A percentile compares a stretch with the other conserved stretches of the same genome.
phyloP scores from a whole-genome alignment of 768 basidiomycete species.

The Tylopilus rubrobrunneus region DNA sequence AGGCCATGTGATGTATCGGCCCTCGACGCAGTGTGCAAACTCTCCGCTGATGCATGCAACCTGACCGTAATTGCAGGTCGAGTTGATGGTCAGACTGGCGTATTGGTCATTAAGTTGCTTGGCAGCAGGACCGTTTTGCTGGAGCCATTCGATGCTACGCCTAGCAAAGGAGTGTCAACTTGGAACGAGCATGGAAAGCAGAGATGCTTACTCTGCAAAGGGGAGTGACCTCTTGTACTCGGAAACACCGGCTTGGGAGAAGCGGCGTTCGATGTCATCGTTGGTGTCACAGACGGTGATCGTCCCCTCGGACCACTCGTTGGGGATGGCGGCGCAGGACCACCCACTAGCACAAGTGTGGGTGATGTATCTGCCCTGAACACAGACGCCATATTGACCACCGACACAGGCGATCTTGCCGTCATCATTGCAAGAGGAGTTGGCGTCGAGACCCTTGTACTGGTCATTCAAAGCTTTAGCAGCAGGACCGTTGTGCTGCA shows the following conservation, averaged over 20 bases:
- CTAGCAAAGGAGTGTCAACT: constrained; percentile 3
- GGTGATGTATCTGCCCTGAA: constrained; percentile 10
- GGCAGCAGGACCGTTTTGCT: constrained; percentile 24
- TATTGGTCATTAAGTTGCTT: constrained; percentile 25
- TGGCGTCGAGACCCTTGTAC: constrained; percentile 12
- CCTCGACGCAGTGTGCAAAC: constrained; percentile 15
- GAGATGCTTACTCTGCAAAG: background rate
- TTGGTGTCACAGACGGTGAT: constrained; percentile 16
- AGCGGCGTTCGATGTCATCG: constrained; percentile 8
- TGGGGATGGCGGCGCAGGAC: constrained; percentile 24
- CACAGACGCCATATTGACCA: constrained; percentile 1
- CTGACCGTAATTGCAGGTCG: constrained; percentile 16
- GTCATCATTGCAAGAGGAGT: constrained; percentile 14
- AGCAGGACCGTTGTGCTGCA: constrained; percentile 25
- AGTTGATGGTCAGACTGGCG: constrained; percentile 9
- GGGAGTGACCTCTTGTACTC: constrained; percentile 10
- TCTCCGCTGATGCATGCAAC: constrained; percentile 18
- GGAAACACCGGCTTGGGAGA: constrained; percentile 11
- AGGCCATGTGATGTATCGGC: constrained; percentile 9
- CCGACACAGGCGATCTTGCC: constrained; percentile 17
- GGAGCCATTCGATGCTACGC: constrained; percentile 14
- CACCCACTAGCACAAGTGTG: constrained; percentile 10
- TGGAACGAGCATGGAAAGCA: background rate
- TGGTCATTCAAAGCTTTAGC: constrained; percentile 23
- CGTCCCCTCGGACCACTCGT: constrained; percentile 20